Percentiles rank a stretch among this genome's conserved stretches.
These are phyloP conservation scores for Elaeagnus macrophylla DNA, from an alignment of 306 rosid species.

Conservation along the genomic window DNA sequence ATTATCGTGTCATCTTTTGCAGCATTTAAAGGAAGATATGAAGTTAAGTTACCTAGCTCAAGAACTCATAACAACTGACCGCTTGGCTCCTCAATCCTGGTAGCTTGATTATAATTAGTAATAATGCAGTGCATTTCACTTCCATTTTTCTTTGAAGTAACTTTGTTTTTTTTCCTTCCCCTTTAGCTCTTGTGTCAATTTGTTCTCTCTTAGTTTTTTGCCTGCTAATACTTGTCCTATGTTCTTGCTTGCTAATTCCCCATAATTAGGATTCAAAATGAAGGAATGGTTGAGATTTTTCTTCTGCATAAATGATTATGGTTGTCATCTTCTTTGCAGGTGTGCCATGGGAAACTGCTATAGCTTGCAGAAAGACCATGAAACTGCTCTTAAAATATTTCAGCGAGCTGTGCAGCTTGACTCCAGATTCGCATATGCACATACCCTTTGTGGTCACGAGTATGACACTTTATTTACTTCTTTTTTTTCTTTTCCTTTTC, in stretches of 20 bases:
- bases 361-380: constrained; percentile 58
- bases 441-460: constrained; percentile 99
- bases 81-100: constrained; percentile 96
- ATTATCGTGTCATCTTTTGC: constrained; percentile 30
- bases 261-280: no score
- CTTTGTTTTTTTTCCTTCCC: background rate
- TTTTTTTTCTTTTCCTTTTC: background rate
- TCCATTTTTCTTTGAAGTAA: background rate
- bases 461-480: constrained; percentile 29
- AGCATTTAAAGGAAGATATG: constrained; percentile 99
- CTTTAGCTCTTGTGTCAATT: background rate
- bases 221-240: no score
- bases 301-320: no score
- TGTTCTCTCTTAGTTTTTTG: no score
- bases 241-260: no score
- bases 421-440: constrained; percentile 94
- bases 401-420: constrained; percentile 92
- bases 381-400: constrained; percentile 68
- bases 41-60: constrained; percentile 90
- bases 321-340: constrained; percentile 22
- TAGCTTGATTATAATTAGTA: constrained; percentile 27
- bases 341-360: constrained; percentile 65
- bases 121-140: background rate
- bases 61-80: constrained; percentile 82
- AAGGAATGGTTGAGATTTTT: no score